Conservation (phyloP, 345 rosid species). For the Kernera saxatilis region DNA sequence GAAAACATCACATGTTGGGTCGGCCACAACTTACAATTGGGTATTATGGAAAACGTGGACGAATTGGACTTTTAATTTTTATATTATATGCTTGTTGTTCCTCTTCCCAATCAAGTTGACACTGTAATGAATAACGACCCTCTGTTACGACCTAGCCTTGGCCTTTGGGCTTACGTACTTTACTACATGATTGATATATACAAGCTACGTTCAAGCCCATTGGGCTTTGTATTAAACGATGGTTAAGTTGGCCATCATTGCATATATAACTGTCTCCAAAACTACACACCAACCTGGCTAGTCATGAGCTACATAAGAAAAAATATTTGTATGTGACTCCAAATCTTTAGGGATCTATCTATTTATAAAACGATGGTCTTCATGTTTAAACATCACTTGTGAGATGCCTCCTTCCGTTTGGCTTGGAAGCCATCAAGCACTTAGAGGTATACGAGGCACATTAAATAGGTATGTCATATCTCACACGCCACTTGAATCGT, state of each 20-base stretch:
- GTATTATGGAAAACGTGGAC: not conserved
- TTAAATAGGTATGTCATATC: too few species aligned
- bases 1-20: slow-evolving; percentile 12
- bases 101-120: not conserved
- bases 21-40: not conserved
- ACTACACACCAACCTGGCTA: too few species aligned
- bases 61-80: not conserved
- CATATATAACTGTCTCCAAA: too few species aligned
- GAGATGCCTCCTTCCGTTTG: too few species aligned
- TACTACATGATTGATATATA: not conserved
- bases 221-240: not conserved
- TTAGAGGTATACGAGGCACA: too few species aligned
- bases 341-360: too few species aligned
- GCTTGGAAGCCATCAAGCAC: too few species aligned
- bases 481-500: too few species aligned
- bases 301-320: too few species aligned
- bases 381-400: too few species aligned
- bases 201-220: not conserved
- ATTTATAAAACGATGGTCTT: too few species aligned
- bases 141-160: not conserved
- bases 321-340: too few species aligned
- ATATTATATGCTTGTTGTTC: not conserved
- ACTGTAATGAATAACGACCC: not conserved
- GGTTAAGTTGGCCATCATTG: not conserved
- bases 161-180: not conserved